Evolutionary conservation across 2,329 filamentous ascomycete genomes (phyloP).

Genomic region (Fusarium chuoi): DNA sequence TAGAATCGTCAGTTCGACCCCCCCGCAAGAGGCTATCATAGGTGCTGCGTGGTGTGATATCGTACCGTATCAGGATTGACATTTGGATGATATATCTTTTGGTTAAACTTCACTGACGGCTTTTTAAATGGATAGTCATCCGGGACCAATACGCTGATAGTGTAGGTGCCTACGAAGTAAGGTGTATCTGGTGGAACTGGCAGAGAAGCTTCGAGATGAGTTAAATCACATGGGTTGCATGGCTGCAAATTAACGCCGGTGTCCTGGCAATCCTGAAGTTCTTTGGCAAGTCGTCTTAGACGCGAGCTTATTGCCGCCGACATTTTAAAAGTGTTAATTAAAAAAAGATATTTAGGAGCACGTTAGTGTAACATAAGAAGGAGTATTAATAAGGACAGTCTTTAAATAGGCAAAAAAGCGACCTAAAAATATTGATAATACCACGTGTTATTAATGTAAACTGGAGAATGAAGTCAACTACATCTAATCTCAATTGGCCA

Average conservation of each 20-base stretch:
- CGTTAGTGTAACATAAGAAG: fast-evolving
- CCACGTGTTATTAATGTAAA: background rate
- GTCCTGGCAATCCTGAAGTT: fast-evolving
- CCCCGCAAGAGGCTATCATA: fast-evolving
- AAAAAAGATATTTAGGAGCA: background rate
- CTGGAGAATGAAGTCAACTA: too few species aligned
- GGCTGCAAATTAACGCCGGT: background rate
- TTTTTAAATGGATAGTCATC: background rate
- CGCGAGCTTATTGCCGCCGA: background rate
- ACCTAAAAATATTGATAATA: background rate
- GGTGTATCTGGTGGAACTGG: background rate
- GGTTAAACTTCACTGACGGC: background rate
- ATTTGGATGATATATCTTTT: background rate
- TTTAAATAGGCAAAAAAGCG: fast-evolving
- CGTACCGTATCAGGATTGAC: background rate
- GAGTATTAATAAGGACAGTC: background rate
- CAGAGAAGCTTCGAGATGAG: background rate
- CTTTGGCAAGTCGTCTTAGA: background rate
- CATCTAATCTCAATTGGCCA: background rate
- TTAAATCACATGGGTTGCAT: fast-evolving
- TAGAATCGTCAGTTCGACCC: background rate
- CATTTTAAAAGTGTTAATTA: background rate
- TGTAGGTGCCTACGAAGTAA: background rate
- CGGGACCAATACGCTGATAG: fast-evolving
- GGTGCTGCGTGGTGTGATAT: fast-evolving